phyloP scores from a whole-genome alignment of 2,329 filamentous ascomycete species.

The Cercospora sojina region DNA sequence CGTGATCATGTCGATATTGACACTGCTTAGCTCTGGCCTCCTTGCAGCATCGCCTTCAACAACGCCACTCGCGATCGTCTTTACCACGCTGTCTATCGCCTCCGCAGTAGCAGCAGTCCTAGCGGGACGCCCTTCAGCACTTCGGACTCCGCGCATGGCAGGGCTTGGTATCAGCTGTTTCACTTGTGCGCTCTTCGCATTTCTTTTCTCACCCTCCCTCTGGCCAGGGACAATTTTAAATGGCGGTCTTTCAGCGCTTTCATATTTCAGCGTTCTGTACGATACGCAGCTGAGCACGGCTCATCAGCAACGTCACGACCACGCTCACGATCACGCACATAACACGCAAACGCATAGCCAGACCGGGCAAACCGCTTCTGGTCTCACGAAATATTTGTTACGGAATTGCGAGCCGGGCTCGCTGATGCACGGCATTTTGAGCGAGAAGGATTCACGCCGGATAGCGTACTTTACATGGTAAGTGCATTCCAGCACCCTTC shows the following conservation, averaged over 20 bases:
- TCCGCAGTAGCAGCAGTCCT: slow-evolving; percentile 46
- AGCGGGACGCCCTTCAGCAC: slow-evolving; percentile 43
- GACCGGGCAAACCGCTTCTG: slow-evolving; percentile 57
- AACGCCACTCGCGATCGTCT: slow-evolving; percentile 38
- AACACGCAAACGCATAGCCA: slow-evolving; percentile 38
- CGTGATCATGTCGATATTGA: slow-evolving; percentile 39
- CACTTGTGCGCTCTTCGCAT: slow-evolving; percentile 35
- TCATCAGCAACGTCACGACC: slow-evolving; percentile 35
- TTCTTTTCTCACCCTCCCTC: slow-evolving; percentile 38
- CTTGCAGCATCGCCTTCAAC: slow-evolving; percentile 38
- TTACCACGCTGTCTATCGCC: slow-evolving; percentile 44
- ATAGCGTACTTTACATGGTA: slow-evolving; percentile 98
- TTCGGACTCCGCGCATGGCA: slow-evolving; percentile 41
- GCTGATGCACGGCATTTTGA: slow-evolving; percentile 78
- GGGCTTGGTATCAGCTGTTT: slow-evolving; percentile 39
- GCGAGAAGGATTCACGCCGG: slow-evolving; percentile 86
- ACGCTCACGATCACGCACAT: slow-evolving; percentile 36
- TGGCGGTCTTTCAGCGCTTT: slow-evolving; percentile 37
- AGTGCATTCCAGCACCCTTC: slow-evolving; percentile 35
- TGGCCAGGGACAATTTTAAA: slow-evolving; percentile 40
- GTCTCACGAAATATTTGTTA: slow-evolving; percentile 71
- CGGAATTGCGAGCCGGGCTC: slow-evolving; percentile 68
- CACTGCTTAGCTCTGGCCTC: slow-evolving; percentile 40
- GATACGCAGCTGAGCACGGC: slow-evolving; percentile 39
- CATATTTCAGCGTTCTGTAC: slow-evolving; percentile 43